Conservation (phyloP, 331 rosid species). For the Malus hybrid region DNA sequence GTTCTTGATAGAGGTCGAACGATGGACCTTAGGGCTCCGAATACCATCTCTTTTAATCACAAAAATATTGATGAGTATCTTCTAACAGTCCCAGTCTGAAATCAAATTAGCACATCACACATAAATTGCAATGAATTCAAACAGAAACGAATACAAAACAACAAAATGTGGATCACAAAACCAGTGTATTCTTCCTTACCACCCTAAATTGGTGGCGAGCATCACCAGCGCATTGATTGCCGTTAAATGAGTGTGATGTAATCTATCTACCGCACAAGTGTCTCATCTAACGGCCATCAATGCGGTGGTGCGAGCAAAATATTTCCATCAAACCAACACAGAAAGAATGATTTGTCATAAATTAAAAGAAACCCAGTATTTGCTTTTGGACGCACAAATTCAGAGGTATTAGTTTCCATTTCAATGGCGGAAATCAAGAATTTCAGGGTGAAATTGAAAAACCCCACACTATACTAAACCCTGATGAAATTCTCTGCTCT, state of each 20-base stretch:
- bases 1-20: slow-evolving; percentile 38
- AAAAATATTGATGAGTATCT: neutral
- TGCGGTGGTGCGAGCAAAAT: too few species aligned
- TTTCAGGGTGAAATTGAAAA: neutral
- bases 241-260: too few species aligned
- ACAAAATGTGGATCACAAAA: neutral
- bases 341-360: too few species aligned
- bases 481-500: neutral
- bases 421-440: neutral
- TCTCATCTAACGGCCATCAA: too few species aligned
- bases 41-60: slow-evolving; percentile 34
- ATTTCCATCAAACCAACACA: too few species aligned
- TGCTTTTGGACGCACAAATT: neutral
- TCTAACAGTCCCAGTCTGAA: neutral
- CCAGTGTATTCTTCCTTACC: too few species aligned
- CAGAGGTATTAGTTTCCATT: neutral
- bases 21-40: slow-evolving; percentile 42
- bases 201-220: too few species aligned
- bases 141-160: neutral
- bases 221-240: too few species aligned
- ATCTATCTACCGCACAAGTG: too few species aligned
- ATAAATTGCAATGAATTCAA: neutral
- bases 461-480: neutral
- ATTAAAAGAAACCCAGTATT: too few species aligned
- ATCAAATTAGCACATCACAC: neutral